A percentile compares a stretch with the other conserved stretches of the same genome.
phyloP scores from a whole-genome alignment of 768 basidiomycete genomes.

The Termitomyces sp. region DNA sequence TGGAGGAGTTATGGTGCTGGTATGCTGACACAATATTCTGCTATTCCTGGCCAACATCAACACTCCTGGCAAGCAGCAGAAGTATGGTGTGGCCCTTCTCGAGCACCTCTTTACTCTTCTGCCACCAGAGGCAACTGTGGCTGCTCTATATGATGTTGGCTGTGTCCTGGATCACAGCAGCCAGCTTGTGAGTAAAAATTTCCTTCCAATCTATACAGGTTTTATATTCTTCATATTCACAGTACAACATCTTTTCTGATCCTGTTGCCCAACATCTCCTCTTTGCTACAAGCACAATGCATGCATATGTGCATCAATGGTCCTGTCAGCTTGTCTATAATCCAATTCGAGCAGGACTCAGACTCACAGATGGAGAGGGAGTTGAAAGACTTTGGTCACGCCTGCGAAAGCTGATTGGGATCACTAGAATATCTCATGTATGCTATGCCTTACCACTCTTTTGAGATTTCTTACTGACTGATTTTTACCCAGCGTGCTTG shows the following conservation, averaged over 20 bases:
- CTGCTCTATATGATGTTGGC: no score
- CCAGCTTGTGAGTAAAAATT: no score
- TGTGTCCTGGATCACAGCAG: no score
- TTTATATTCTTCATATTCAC: no score
- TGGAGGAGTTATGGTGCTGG: conserved; percentile 32
- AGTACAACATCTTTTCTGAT: not conserved
- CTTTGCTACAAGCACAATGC: not conserved
- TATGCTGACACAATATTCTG: conserved; percentile 35
- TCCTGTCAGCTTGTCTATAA: not conserved
- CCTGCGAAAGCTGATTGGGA: conserved; percentile 21
- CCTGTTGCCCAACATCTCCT: no score
- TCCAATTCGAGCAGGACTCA: not conserved
- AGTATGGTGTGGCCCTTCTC: no score
- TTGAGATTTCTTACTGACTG: not conserved
- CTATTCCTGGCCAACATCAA: no score
- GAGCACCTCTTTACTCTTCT: no score
- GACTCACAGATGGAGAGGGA: not conserved
- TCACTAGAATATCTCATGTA: conserved; percentile 14
- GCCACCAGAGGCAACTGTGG: no score
- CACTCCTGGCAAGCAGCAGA: no score
- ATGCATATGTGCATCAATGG: not conserved
- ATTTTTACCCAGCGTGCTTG: not conserved
- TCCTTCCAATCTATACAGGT: no score
- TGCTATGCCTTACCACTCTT: conserved; percentile 18
- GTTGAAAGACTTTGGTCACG: conserved; percentile 20